Base-by-base conservation (phyloP, 2,329 filamentous ascomycete genomes). In the Fusarium subtropicale region DNA sequence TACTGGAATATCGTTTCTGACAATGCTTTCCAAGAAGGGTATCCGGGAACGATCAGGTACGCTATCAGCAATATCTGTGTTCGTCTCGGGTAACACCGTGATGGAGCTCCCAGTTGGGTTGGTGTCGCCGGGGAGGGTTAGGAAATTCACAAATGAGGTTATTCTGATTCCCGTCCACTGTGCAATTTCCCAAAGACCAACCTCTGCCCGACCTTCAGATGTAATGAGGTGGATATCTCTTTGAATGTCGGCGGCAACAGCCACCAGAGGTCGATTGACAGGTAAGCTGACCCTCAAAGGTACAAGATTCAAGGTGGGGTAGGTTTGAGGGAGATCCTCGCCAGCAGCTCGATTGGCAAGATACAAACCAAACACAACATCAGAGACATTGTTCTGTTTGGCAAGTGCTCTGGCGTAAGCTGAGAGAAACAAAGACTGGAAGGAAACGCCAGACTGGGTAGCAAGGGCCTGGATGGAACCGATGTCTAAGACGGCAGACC, bases 111-210 rank as follows among this genome's bases (percentile, higher is more conserved):
- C 36, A 20, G 38, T 18, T 4, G 42, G 26, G 11, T 44, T 42
- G 12, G 30, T 31, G 16, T 56, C 41, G 10, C 66, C 60, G 0
- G 86, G 86, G 7, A 89, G 77, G 53, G 84, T 88, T 20, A 97
- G 78, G 69, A 97, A 96, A 76, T 97, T 97, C 72, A 97, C 88
- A 79, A 92, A 95, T 0, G 86, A 89, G 71, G 92, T 86, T 2
- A 97, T 78, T 56, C 79, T 82, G 3, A 93, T 79, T 0, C 91
- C 91, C 0, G 92, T 95, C 93, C 93, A 97, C 18, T 84, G 78
- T 22, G 83, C 79, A 38, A 97, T 90, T 76, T 97, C 90, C 80
- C 87, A 88, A 2, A 97, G 80, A 2, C 88, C 88, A 0, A 88
- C 88, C 2, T 84, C 74, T 88, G 88, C 47, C 83, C 85, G 3